Conservation (phyloP, 2,329 filamentous ascomycete genomes). For the Exophiala alcalophila region DNA sequence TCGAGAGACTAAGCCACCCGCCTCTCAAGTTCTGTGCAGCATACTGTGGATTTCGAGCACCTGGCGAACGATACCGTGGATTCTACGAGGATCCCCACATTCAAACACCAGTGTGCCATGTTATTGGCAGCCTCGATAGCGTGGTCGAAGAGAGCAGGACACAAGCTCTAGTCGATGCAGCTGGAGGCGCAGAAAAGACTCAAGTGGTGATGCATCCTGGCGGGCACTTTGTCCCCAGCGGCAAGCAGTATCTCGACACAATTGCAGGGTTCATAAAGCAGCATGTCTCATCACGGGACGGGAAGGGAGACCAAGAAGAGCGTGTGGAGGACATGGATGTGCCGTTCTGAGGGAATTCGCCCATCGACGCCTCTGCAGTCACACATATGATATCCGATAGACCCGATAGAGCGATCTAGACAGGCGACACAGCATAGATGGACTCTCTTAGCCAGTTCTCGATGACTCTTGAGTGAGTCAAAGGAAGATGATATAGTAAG, state of each 20-base stretch:
- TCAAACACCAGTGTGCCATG: slow-evolving; percentile 73
- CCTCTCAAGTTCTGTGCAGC: slow-evolving; percentile 67
- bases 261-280: slow-evolving; percentile 66
- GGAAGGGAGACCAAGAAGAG: slow-evolving; percentile 49
- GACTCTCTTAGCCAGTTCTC: not conserved
- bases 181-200: slow-evolving; percentile 52
- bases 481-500: too few relatives aligned
- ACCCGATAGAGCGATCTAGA: slow-evolving; percentile 19
- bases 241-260: slow-evolving; percentile 75
- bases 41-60: slow-evolving; percentile 74
- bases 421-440: not conserved
- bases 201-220: slow-evolving; percentile 73
- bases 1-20: slow-evolving; percentile 48
- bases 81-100: slow-evolving; percentile 71
- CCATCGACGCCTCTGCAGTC: not conserved
- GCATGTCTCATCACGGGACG: slow-evolving; percentile 44
- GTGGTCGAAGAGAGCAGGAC: slow-evolving; percentile 79
- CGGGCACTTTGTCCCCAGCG: slow-evolving; percentile 83
- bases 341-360: slow-evolving; percentile 51
- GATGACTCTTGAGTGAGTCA: slow-evolving; percentile 14
- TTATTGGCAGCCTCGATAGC: slow-evolving; percentile 78
- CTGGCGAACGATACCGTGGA: slow-evolving; percentile 59
- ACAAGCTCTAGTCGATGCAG: slow-evolving; percentile 64
- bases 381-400: slow-evolving; percentile 8
- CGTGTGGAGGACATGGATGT: slow-evolving; percentile 66